phyloP scores from a whole-genome alignment of 148 eudicot species.

The Chenopodium album region DNA sequence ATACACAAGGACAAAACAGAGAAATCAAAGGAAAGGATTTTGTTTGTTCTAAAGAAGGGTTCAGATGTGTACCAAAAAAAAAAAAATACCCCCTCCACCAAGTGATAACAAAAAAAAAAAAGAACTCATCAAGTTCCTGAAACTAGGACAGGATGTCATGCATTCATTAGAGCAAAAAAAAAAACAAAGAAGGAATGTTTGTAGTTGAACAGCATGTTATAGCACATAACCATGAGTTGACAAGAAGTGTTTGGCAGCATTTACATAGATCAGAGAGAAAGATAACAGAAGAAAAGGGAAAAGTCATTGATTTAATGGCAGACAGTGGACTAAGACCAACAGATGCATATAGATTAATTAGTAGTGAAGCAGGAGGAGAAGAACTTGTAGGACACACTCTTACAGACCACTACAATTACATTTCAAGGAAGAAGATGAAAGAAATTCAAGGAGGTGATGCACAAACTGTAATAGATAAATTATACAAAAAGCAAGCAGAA shows the following conservation, averaged over 20 bases:
- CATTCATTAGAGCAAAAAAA: background rate
- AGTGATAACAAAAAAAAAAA: too few species aligned
- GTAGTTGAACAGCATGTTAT: background rate
- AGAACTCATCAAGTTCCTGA: too few species aligned
- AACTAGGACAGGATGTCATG: background rate
- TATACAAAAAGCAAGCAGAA: background rate
- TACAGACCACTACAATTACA: background rate
- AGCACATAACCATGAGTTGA: conserved; percentile 3
- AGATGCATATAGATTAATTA: background rate
- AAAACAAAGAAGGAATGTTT: background rate
- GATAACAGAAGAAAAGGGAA: too few species aligned
- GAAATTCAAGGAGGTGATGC: conserved; percentile 9
- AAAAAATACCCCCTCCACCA: too few species aligned
- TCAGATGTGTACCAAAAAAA: too few species aligned
- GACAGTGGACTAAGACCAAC: background rate
- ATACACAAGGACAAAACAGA: too few species aligned
- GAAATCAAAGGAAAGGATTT: too few species aligned
- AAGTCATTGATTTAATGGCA: background rate
- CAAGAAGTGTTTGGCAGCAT: background rate
- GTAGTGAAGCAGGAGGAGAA: background rate
- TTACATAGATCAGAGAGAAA: background rate
- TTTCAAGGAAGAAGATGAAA: background rate
- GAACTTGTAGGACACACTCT: background rate
- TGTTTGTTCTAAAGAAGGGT: too few species aligned
- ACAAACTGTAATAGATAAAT: background rate